Evolutionary conservation across 768 basidiomycete genomes (phyloP), one percentile per base, ranked within the genome.

Genomic region (Pleurotus salmoneostramineus): DNA sequence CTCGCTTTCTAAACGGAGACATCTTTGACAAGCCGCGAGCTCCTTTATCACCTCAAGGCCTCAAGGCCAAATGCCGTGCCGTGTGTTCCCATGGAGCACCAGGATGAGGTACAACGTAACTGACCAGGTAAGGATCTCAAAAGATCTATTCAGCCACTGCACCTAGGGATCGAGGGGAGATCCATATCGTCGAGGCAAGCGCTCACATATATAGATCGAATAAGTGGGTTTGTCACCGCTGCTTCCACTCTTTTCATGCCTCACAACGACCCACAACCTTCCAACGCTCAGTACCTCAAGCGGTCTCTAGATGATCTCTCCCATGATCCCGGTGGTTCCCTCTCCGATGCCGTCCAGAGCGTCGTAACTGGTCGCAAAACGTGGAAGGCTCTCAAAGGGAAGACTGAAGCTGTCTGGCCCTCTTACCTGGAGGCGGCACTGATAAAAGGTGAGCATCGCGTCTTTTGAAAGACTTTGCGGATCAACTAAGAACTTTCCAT

Each of bases 381-480:
- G 46, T 85, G 81, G 79, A 84, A 84, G 62, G 82, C 78, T 12
- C 69, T 80, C 44, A 84, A 80, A 61, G 74, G 76, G 34, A 71
- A 72, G 50, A 69, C 62, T 49, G 85, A 85, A 62, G 77, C 79
- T 3, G 82, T 88, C 11, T 88, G 86, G 86, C 83, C 87, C 50
- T 80, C 83, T 3, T 67, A 74, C 55, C 74, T 87, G 54, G 86
- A 88, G 69, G 78, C 76, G 27, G 81, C 80, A 51, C 77, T 88
- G 55, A 73, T 88, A 47, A 77, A 84, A 75, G 87, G 86, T 84
- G 59, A 51, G 69, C 60, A 10, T 32, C 8, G 50, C 56, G 31
- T 5, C 55, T 48, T 8, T 50, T 58, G 54, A 60, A 14, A 27
- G 3, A 27, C 21, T 27, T 27, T 27, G 21, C 21, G 21, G 21